Percentiles rank a stretch among this genome's conserved stretches.
These are phyloP conservation scores for Talaromyces verruculosus DNA, from an alignment of 2,329 filamentous ascomycete genomes.

Conservation along the genomic window DNA sequence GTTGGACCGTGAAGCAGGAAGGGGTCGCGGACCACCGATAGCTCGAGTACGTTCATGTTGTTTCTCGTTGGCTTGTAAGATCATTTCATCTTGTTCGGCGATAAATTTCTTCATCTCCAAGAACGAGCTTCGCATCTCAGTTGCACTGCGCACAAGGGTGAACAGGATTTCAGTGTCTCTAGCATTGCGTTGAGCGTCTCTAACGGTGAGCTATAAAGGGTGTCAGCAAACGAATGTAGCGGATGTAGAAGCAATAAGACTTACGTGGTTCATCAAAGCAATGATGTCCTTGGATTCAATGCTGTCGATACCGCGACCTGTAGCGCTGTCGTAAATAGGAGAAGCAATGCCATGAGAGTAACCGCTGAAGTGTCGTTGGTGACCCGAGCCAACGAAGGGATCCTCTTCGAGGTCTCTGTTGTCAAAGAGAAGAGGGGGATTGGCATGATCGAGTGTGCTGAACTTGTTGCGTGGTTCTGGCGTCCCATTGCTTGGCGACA, in stretches of 20 bases:
- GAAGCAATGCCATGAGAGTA: slow-evolving; percentile 90
- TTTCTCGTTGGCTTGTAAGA: slow-evolving; percentile 82
- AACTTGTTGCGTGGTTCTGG: slow-evolving; percentile 50
- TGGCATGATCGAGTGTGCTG: slow-evolving; percentile 53
- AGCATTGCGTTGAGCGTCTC: slow-evolving; percentile 93
- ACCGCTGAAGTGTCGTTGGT: slow-evolving; percentile 71
- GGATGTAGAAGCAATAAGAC: slow-evolving; percentile 38
- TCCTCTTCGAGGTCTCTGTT: slow-evolving; percentile 57
- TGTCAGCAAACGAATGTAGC: slow-evolving; percentile 28
- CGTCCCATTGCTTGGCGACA: slow-evolving; percentile 50
- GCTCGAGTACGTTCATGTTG: slow-evolving; percentile 84
- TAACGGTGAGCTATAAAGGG: slow-evolving; percentile 71
- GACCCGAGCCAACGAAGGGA: slow-evolving; percentile 60
- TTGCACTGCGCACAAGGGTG: slow-evolving; percentile 85
- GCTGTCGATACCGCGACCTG: slow-evolving; percentile 80
- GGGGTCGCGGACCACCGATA: slow-evolving; percentile 81
- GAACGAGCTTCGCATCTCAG: slow-evolving; percentile 96
- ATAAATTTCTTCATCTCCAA: slow-evolving; percentile 93
- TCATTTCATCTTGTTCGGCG: slow-evolving; percentile 81
- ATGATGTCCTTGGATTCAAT: slow-evolving; percentile 97
- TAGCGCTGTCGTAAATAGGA: slow-evolving; percentile 85
- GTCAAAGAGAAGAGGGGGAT: slow-evolving; percentile 49
- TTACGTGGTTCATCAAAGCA: slow-evolving; percentile 91
- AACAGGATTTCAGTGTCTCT: slow-evolving; percentile 95
- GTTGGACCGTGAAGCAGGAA: slow-evolving; percentile 65